These are phyloP conservation scores for Hypoxylon sp. DNA, from an alignment of 2,329 filamentous ascomycete species.

Conservation along the genomic window DNA sequence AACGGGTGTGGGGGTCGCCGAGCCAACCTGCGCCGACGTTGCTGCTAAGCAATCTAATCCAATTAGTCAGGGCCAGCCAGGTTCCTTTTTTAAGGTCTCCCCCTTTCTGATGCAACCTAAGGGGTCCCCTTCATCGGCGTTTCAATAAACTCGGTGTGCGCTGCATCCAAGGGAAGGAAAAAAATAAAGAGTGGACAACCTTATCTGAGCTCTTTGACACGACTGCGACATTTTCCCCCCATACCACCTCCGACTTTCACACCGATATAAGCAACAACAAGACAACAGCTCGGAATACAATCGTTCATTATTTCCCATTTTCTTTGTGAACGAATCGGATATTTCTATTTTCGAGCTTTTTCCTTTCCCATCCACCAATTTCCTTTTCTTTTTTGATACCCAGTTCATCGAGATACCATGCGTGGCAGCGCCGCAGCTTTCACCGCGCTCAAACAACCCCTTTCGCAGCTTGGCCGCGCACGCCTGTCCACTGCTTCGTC, in stretches of 20 bases:
- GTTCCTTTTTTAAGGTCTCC: background rate
- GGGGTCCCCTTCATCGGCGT: constrained; percentile 7
- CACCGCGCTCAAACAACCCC: constrained; percentile 42
- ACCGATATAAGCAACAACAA: constrained; percentile 17
- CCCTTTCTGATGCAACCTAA: background rate
- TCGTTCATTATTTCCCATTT: background rate
- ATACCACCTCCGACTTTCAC: constrained; percentile 7
- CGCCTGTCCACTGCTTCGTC: constrained; percentile 38
- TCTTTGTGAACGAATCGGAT: background rate
- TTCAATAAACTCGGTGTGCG: constrained; percentile 23
- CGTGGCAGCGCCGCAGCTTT: constrained; percentile 41
- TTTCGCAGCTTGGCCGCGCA: constrained; percentile 37
- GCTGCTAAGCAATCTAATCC: background rate
- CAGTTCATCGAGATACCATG: constrained; percentile 35
- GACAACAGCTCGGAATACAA: background rate
- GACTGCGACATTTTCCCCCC: constrained; percentile 32
- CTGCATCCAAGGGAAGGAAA: background rate
- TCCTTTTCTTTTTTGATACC: background rate
- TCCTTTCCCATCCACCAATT: background rate
- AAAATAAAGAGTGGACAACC: no score
- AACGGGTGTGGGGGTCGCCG: background rate
- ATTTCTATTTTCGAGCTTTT: background rate
- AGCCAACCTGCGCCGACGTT: background rate
- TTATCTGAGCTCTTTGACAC: background rate
- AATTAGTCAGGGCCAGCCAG: constrained; percentile 2